A percentile compares a stretch with the other conserved stretches of the same genome.
These are phyloP conservation scores for Mycena rosella DNA, from an alignment of 768 basidiomycete species.

Conservation along the genomic window DNA sequence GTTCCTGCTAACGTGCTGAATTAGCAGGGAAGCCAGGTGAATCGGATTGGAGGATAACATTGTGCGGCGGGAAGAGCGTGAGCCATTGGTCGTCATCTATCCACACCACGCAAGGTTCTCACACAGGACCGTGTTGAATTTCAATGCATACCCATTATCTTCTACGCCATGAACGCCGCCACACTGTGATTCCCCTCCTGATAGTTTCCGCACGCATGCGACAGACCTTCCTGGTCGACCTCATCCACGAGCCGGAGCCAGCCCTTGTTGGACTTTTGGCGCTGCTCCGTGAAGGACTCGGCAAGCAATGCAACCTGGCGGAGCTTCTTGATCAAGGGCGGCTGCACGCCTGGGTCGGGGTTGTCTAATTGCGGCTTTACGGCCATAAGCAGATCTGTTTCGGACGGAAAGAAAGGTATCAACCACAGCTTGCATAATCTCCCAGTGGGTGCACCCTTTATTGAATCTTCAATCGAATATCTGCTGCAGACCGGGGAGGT, in stretches of 20 bases:
- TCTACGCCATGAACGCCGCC: constrained; percentile 87
- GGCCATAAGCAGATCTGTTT: constrained; percentile 72
- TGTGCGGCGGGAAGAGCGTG: constrained; percentile 69
- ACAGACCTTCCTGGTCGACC: constrained; percentile 87
- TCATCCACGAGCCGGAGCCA: constrained; percentile 74
- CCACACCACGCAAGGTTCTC: constrained; percentile 48
- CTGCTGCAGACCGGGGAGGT: constrained; percentile 54
- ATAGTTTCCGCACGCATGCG: background rate
- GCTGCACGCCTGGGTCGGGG: constrained; percentile 56
- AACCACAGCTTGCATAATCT: constrained; percentile 7
- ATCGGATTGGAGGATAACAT: constrained; percentile 65
- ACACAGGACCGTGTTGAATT: too few relatives aligned
- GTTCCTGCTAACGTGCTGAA: constrained; percentile 70
- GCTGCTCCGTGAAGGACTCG: constrained; percentile 76
- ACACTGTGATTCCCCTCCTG: constrained; percentile 82
- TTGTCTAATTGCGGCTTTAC: constrained; percentile 79
- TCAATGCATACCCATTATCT: constrained; percentile 82
- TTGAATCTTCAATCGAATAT: constrained; percentile 61
- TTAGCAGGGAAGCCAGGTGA: constrained; percentile 40
- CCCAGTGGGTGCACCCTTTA: constrained; percentile 55
- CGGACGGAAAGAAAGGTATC: constrained; percentile 25
- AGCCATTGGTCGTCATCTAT: constrained; percentile 79
- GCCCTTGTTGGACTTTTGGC: constrained; percentile 68
- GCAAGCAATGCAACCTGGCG: constrained; percentile 75
- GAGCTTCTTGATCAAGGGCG: constrained; percentile 69